A percentile compares a stretch with the other conserved stretches of the same genome.
phyloP scores from a whole-genome alignment of 2,329 filamentous ascomycete genomes.

The Claviceps humidiphila region DNA sequence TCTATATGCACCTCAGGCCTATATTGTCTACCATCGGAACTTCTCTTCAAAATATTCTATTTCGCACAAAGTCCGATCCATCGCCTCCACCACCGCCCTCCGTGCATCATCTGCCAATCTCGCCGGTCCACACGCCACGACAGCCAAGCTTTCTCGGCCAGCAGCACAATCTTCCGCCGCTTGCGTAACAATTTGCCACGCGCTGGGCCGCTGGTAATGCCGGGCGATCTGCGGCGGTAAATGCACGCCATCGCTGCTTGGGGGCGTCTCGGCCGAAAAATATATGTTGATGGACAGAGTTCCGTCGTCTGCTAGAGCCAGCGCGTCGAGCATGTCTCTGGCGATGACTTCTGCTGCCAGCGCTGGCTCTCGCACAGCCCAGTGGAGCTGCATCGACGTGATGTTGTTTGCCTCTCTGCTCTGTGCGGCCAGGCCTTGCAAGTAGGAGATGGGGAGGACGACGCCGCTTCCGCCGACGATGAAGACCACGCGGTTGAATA shows the following conservation, averaged over 20 bases:
- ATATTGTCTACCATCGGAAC: conserved; percentile 7
- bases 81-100: conserved; percentile 18
- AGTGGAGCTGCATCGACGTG: conserved; percentile 23
- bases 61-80: conserved; percentile 13
- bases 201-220: conserved; percentile 20
- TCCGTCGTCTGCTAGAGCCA: conserved; percentile 10
- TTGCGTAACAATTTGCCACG: conserved; percentile 16
- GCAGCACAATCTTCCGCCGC: conserved; percentile 12
- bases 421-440: conserved; percentile 14
- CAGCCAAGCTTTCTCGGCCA: conserved; percentile 18
- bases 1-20: background rate
- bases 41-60: conserved; percentile 9
- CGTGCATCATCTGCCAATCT: conserved; percentile 31
- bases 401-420: conserved; percentile 5
- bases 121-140: conserved; percentile 31
- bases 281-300: conserved; percentile 24
- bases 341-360: conserved; percentile 23
- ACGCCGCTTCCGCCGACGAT: conserved; percentile 33
- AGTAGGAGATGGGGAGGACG: conserved; percentile 27
- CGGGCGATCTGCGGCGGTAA: conserved; percentile 10
- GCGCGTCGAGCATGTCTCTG: conserved; percentile 17
- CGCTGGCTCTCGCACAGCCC: conserved; percentile 28
- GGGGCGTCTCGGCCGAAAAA: conserved; percentile 15
- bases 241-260: conserved; percentile 1
- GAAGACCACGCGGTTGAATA: conserved; percentile 27